These are phyloP conservation scores for Hibiscus trionum DNA, from an alignment of 345 rosid species.

Conservation along the genomic window DNA sequence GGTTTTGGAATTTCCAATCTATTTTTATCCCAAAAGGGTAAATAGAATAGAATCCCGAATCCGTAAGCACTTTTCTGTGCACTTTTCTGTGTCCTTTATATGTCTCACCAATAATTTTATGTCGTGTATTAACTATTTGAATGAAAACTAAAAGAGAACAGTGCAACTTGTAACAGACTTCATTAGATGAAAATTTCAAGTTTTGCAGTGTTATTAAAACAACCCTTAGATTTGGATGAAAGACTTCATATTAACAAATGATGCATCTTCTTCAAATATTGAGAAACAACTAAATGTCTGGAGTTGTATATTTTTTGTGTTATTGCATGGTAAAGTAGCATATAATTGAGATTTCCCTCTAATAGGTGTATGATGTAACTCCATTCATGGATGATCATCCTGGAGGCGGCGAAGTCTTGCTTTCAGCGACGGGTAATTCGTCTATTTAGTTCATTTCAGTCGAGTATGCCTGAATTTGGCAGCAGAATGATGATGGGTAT, in stretches of 20 bases:
- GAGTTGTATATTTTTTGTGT: background rate
- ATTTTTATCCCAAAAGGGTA: too few relatives aligned
- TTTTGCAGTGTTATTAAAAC: background rate
- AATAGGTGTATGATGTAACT: conserved; percentile 86
- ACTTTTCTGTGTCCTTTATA: too few relatives aligned
- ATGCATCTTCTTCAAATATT: background rate
- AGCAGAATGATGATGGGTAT: background rate
- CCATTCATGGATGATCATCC: conserved; percentile 98
- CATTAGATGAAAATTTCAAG: too few relatives aligned
- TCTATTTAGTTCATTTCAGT: background rate
- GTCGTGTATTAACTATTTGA: too few relatives aligned
- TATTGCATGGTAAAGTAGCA: background rate
- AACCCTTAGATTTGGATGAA: background rate
- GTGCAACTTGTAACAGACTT: background rate
- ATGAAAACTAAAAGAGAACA: too few relatives aligned
- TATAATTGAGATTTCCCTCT: background rate
- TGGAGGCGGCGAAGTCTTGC: conserved; percentile 91
- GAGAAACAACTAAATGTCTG: background rate
- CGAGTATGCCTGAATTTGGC: background rate
- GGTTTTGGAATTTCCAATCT: too few relatives aligned
- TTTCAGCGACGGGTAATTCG: conserved; percentile 63
- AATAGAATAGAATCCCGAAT: too few relatives aligned
- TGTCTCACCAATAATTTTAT: too few relatives aligned
- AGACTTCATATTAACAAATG: background rate
- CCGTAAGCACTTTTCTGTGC: too few relatives aligned